Percentiles rank a stretch among this genome's conserved stretches.
Evolutionary conservation across 2,329 filamentous ascomycete genomes (phyloP).

Genomic region (Reticulascus tulasneorum): DNA sequence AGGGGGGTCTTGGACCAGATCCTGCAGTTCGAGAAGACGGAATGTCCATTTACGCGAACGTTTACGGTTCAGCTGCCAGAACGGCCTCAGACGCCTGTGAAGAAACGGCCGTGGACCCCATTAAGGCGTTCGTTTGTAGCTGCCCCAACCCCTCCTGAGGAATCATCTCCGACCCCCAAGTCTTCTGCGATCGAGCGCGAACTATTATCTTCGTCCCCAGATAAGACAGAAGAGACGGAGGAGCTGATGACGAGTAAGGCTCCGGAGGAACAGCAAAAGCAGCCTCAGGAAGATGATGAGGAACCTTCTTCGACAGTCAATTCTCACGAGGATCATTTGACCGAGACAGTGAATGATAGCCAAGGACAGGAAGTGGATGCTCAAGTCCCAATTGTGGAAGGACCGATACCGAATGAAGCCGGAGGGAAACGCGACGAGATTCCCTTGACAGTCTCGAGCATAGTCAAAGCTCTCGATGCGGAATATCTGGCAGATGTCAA

Average conservation of each 20-base stretch:
- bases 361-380: too few species aligned
- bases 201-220: too few species aligned
- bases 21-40: conserved; percentile 81
- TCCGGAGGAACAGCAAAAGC: not conserved
- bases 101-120: conserved; percentile 67
- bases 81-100: conserved; percentile 59
- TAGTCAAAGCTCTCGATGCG: too few species aligned
- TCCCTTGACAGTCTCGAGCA: too few species aligned
- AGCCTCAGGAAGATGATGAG: not conserved
- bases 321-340: too few species aligned
- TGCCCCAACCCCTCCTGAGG: conserved; percentile 27
- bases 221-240: not conserved
- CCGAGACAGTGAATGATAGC: too few species aligned
- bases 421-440: too few species aligned
- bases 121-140: conserved; percentile 14
- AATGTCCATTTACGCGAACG: conserved; percentile 76
- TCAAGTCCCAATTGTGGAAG: too few species aligned
- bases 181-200: too few species aligned
- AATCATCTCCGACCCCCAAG: conserved; percentile 18
- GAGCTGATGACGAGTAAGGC: conserved; percentile 1
- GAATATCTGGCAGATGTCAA: too few species aligned
- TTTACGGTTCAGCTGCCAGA: conserved; percentile 74
- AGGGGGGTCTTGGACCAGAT: conserved; percentile 68
- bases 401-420: too few species aligned
- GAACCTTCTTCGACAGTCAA: too few species aligned